Evolutionary conservation across 306 rosid species (phyloP).

Genomic region (Quercus ilex): DNA sequence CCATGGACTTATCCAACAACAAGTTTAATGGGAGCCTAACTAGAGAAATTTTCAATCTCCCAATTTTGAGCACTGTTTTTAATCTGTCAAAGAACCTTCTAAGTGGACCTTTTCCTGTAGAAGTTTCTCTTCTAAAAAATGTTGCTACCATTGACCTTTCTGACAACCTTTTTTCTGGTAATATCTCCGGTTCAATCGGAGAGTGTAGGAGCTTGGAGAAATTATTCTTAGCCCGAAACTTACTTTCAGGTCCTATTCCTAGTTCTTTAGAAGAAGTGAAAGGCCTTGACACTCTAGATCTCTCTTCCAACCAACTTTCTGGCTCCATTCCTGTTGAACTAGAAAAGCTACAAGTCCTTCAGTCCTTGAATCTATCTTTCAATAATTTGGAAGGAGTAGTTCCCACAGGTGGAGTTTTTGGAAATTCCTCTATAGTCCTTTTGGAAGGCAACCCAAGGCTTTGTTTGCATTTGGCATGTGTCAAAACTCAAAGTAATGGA

Average conservation of each 20-base stretch:
- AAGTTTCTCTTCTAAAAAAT: slow-evolving; percentile 29
- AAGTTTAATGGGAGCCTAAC: slow-evolving; percentile 61
- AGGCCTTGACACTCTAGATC: slow-evolving; percentile 60
- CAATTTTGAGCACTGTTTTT: slow-evolving; percentile 45
- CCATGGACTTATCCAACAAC: slow-evolving; percentile 63
- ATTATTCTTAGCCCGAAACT: slow-evolving; percentile 44
- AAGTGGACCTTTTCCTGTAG: slow-evolving; percentile 60
- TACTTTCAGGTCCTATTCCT: slow-evolving; percentile 67
- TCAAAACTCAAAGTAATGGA: neutral
- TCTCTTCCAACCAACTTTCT: slow-evolving; percentile 68
- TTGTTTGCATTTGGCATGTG: slow-evolving; percentile 39
- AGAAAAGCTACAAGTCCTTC: slow-evolving; percentile 37
- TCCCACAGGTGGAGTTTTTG: slow-evolving; percentile 55
- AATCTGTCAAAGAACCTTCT: slow-evolving; percentile 59
- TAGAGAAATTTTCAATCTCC: slow-evolving; percentile 44
- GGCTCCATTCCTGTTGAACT: slow-evolving; percentile 63
- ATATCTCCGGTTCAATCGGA: slow-evolving; percentile 51
- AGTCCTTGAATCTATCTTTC: slow-evolving; percentile 51
- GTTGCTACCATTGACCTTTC: slow-evolving; percentile 58
- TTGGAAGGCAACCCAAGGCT: slow-evolving; percentile 64
- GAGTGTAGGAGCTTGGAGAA: slow-evolving; percentile 56
- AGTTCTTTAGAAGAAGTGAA: slow-evolving; percentile 36
- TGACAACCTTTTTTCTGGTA: slow-evolving; percentile 43
- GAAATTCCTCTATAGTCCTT: slow-evolving; percentile 34
- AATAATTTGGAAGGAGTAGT: slow-evolving; percentile 62